Conservation (phyloP, 2,329 filamentous ascomycete species). For the Dothideomycetes sp. region DNA sequence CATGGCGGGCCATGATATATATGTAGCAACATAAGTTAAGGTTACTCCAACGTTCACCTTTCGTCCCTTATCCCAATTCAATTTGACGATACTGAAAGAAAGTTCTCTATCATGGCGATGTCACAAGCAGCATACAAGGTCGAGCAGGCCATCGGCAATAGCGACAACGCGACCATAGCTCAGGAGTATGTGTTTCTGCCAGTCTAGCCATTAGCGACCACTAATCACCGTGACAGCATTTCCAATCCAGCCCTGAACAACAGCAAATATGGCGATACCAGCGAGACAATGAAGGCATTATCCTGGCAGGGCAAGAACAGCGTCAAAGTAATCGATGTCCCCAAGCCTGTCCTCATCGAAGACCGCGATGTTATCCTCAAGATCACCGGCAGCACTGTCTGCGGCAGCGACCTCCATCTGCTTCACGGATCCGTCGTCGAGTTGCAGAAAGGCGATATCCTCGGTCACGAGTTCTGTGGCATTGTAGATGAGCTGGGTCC, state of each 20-base stretch:
- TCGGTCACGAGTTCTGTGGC: constrained; percentile 43
- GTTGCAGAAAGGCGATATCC: constrained; percentile 39
- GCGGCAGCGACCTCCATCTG: constrained; percentile 51
- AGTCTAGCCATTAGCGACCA: too few species aligned
- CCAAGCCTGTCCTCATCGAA: constrained; percentile 63
- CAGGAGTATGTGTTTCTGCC: too few species aligned
- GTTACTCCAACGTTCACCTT: too few species aligned
- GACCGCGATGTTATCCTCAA: constrained; percentile 68
- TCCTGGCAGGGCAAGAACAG: constrained; percentile 74
- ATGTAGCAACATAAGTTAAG: too few species aligned
- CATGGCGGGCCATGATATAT: too few species aligned
- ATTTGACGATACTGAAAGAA: background rate
- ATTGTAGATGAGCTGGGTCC: constrained; percentile 36
- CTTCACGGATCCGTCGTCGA: constrained; percentile 38
- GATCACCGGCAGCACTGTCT: constrained; percentile 56
- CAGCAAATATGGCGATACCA: constrained; percentile 38
- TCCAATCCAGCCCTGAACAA: constrained; percentile 47
- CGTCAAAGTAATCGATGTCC: constrained; percentile 58
- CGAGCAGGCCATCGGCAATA: constrained; percentile 60
- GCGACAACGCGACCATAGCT: constrained; percentile 49
- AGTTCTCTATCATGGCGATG: constrained; percentile 26
- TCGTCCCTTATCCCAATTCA: too few species aligned
- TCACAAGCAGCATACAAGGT: constrained; percentile 56
- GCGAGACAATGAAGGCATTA: constrained; percentile 66
- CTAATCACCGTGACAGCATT: too few species aligned